Conservation (phyloP, 2,329 filamentous ascomycete genomes). For the Cladosporium halotolerans region DNA sequence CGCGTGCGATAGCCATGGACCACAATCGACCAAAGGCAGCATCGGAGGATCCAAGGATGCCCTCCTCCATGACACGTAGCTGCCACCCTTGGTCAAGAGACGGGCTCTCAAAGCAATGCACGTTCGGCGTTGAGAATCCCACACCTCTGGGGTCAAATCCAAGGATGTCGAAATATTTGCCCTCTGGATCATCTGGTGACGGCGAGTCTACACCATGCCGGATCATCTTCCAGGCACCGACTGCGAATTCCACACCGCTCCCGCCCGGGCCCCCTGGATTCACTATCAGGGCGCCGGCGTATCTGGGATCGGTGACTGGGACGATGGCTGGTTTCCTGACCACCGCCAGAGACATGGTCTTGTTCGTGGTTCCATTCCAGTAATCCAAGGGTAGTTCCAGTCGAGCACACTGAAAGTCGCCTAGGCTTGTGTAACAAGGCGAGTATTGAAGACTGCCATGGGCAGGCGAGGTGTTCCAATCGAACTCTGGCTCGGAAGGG, state of each 20-base stretch:
- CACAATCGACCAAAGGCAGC: conserved; percentile 37
- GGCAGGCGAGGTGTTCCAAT: conserved; percentile 13
- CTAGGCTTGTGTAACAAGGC: conserved; percentile 33
- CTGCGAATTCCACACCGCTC: conserved; percentile 31
- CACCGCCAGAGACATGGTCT: conserved; percentile 38
- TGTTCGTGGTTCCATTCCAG: conserved; percentile 33
- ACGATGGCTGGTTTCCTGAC: conserved; percentile 42
- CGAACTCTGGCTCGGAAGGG: conserved; percentile 9
- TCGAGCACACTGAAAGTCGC: conserved; percentile 42
- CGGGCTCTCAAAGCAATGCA: conserved; percentile 30
- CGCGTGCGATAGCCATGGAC: conserved; percentile 36
- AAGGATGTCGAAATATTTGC: conserved; percentile 38
- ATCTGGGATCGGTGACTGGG: conserved; percentile 33
- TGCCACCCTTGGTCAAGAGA: conserved; percentile 32
- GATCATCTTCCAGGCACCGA: conserved; percentile 19
- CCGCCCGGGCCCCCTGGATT: conserved; percentile 43
- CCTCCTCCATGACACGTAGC: conserved; percentile 32
- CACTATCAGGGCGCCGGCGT: conserved; percentile 37
- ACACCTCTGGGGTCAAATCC: conserved; percentile 42
- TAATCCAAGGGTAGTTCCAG: conserved; percentile 44
- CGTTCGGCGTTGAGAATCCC: conserved; percentile 30
- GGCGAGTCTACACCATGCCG: conserved; percentile 16
- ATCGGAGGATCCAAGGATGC: conserved; percentile 31
- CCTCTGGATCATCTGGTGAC: conserved; percentile 14
- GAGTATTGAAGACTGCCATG: conserved; percentile 14